Percentiles rank a stretch among this genome's conserved stretches.
Evolutionary conservation across 768 basidiomycete species (phyloP).

Genomic region (Fomitopsis pulvina): DNA sequence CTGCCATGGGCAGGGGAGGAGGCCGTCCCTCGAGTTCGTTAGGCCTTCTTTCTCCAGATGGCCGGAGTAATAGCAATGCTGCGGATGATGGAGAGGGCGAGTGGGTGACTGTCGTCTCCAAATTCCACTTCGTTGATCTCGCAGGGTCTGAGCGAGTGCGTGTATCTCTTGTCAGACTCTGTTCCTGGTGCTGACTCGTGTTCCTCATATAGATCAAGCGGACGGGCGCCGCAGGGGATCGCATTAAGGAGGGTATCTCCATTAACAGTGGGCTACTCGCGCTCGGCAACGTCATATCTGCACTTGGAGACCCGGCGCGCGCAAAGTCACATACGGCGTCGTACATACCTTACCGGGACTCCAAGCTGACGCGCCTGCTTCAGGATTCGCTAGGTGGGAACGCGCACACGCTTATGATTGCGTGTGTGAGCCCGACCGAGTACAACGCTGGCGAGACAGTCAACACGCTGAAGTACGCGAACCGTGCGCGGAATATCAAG

Average conservation of each 20-base stretch:
- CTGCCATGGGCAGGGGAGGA: constrained; percentile 61
- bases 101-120: constrained; percentile 87
- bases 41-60: constrained; percentile 57
- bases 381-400: constrained; percentile 98
- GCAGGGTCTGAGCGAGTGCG: constrained; percentile 92
- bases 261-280: constrained; percentile 97
- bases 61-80: constrained; percentile 17
- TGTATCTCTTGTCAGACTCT: neutral
- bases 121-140: constrained; percentile 98
- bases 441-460: constrained; percentile 93
- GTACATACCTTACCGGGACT: constrained; percentile 97
- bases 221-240: constrained; percentile 91
- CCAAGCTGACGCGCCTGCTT: constrained; percentile 91
- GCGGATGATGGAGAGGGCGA: constrained; percentile 59
- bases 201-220: constrained; percentile 67
- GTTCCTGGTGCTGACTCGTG: constrained; percentile 10
- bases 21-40: constrained; percentile 76
- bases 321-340: constrained; percentile 78
- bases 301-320: constrained; percentile 88
- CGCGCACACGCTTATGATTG: constrained; percentile 97
- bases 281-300: constrained; percentile 97
- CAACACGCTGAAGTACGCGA: constrained; percentile 94
- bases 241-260: constrained; percentile 97
- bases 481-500: constrained; percentile 95
- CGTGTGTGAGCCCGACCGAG: constrained; percentile 94